Base-by-base conservation (phyloP, 768 basidiomycete genomes). In the Naganishia onofrii region DNA sequence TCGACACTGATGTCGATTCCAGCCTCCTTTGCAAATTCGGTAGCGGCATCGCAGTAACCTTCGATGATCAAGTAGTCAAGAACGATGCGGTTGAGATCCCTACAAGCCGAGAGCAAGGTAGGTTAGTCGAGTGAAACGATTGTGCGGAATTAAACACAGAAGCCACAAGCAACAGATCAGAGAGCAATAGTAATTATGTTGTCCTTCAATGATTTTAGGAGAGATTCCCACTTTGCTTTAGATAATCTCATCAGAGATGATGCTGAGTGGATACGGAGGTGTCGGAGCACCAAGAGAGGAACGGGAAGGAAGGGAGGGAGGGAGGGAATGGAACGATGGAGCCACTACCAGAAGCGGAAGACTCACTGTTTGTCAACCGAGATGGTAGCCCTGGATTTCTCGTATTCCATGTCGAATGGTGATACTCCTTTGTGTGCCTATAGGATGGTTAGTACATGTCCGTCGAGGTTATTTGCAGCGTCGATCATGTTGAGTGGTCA, bases 31-130 rank as follows among this genome's bases (percentile, higher is more conserved):
- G 91, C 89, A 77, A 99, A 97, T 80, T 94, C 90, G 76, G 96
- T 90, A 1, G 96, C 96, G 0, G 96, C 93, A 15, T 90, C 88
- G 79, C 93, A 93, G 85, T 93, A 98, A 2, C 96, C 96, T 78
- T 98, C 94, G 66, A 96, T 92, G 71, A 96, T 91, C 72, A 98
- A 89, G 82, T 97, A 98, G 79, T 99, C 93, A 88, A 96, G 93
- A 54, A 99, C 88, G 28, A 98, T 86, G 3, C 89, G 87, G 81
- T 98, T 95, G 69, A 98, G 83, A 81, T 99, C 93, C 82, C 96
- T 99, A 76, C 63, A 44, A 36, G 42, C 29, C 29, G 64, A 53
- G 32, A 9, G 29, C 48, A 57, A 57, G 32, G 63, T 42, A 58
- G 23, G 38, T 67, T 53, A 53, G 57, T 29, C 58, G 46, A 42